Conservation (phyloP, 2,329 filamentous ascomycete genomes). For the Coleophoma eucalyptorum region DNA sequence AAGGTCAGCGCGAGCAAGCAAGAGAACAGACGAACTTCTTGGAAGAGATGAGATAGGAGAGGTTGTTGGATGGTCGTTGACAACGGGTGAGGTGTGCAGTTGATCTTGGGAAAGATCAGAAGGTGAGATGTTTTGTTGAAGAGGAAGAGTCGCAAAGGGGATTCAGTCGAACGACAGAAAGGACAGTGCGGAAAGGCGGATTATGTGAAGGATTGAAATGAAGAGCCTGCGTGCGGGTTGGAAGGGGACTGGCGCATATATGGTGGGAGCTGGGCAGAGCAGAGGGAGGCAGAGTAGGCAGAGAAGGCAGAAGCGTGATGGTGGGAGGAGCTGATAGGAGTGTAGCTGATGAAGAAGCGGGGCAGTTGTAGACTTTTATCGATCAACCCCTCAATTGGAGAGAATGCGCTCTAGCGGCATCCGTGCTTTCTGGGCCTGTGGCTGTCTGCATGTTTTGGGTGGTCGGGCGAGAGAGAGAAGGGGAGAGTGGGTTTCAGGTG, state of each 20-base stretch:
- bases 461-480: too few relatives aligned
- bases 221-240: background rate
- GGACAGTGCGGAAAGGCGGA: slow-evolving; percentile 21
- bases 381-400: background rate
- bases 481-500: too few relatives aligned
- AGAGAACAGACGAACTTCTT: slow-evolving; percentile 31
- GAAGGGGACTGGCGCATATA: slow-evolving; percentile 2
- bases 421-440: too few relatives aligned
- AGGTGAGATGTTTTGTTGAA: slow-evolving; percentile 7
- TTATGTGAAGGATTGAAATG: background rate
- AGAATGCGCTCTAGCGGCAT: background rate
- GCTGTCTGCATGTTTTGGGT: too few relatives aligned
- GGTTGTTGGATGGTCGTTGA: slow-evolving; percentile 3
- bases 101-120: background rate
- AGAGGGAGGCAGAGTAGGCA: background rate
- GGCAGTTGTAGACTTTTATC: slow-evolving; percentile 11
- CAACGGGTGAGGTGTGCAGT: background rate
- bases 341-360: slow-evolving; percentile 1
- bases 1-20: slow-evolving; percentile 27
- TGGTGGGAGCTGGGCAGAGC: background rate
- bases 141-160: slow-evolving; percentile 10
- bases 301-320: slow-evolving; percentile 2
- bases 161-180: slow-evolving; percentile 24
- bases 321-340: too few relatives aligned
- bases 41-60: slow-evolving; percentile 16